Evolutionary conservation across 495 filamentous ascomycete species (phyloP), one percentile per base, ranked within the genome.

Genomic region (Letharia columbiana): DNA sequence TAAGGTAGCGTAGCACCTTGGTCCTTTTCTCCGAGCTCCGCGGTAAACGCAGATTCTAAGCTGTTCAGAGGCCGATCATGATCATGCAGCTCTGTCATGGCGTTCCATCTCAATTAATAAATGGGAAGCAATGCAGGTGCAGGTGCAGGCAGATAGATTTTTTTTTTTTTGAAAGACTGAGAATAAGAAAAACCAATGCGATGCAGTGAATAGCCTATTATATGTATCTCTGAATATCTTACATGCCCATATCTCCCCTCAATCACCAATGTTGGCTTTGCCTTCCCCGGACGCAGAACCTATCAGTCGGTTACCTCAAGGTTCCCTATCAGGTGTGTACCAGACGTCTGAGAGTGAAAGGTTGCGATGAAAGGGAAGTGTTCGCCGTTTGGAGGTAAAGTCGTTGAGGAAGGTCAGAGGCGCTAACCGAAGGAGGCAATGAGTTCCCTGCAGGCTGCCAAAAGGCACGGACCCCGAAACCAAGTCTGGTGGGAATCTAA

Each of bases 371-470:
- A 40, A 62, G n/a, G 59, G 31, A 45, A 61, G 64, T 61, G 44
- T 66, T 66, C 37, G 23, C 64, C 64, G 28, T 66, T 52, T 66
- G 64, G 37, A 66, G 64, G 31, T 50, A 66, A 66, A 61, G 50
- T 31, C 45, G 47, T 61, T 66, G 45, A 11, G 18, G 15, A 12
- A 23, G 41, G 2, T n/a, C 15, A 39, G 31, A 58, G 9, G 41
- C 4, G 58, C 64, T 66, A 66, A 62, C 64, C 64, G 10, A 50
- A 61, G 31, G 11, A 66, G 64, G 64, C 64, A 66, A 62, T 61
- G 58, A 52, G n/a, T 66, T 62, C 64, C 64, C 23, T 60, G 58
- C 37, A 44, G 23, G 37, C 20, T 44, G 20, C 7, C 23, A 49
- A n/a, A n/a, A 42, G 20, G 42, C 45, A 61, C 41, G 15, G 54